Evolutionary conservation across 2,329 filamentous ascomycete species (phyloP).

Genomic region (Leptographium flavum): DNA sequence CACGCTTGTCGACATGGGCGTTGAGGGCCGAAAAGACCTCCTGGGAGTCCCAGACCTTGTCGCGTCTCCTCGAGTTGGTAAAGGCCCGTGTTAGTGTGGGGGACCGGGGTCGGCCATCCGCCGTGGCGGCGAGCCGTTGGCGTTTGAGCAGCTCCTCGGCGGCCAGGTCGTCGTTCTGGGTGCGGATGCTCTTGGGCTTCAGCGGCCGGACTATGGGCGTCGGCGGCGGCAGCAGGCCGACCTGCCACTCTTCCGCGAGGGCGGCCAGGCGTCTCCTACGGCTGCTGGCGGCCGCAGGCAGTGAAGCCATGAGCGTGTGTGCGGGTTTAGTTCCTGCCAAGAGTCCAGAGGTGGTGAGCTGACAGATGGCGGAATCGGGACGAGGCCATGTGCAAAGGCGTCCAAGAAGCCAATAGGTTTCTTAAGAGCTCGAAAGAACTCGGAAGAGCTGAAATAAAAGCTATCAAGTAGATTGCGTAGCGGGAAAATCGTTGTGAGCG

Average conservation of each 20-base stretch:
- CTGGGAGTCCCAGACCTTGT: conserved; percentile 32
- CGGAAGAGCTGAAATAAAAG: neutral
- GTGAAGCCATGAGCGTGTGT: conserved; percentile 6
- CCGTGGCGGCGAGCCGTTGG: conserved; percentile 17
- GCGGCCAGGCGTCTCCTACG: conserved; percentile 33
- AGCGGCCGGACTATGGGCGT: conserved; percentile 21
- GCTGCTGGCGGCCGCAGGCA: conserved; percentile 14
- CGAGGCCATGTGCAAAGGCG: neutral
- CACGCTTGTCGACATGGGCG: conserved; percentile 31
- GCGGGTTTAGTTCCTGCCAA: neutral
- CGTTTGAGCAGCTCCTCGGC: conserved; percentile 41
- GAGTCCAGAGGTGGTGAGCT: neutral
- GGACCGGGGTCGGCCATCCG: conserved; percentile 11
- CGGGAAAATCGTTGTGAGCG: too few relatives aligned
- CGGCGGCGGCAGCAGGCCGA: conserved; percentile 25
- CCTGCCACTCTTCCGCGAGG: conserved; percentile 35
- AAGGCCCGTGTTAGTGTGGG: conserved; percentile 24
- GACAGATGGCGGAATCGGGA: neutral
- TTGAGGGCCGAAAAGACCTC: conserved; percentile 38
- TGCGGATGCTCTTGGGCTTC: conserved; percentile 27
- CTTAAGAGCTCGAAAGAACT: neutral
- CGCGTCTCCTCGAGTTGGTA: conserved; percentile 16
- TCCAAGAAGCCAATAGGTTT: neutral
- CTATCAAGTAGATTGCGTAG: too few relatives aligned
- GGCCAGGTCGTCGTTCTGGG: conserved; percentile 31